Base-by-base conservation (phyloP, 1,284 basidiomycete genomes). In the Apiotrichum akiyoshidainum region DNA sequence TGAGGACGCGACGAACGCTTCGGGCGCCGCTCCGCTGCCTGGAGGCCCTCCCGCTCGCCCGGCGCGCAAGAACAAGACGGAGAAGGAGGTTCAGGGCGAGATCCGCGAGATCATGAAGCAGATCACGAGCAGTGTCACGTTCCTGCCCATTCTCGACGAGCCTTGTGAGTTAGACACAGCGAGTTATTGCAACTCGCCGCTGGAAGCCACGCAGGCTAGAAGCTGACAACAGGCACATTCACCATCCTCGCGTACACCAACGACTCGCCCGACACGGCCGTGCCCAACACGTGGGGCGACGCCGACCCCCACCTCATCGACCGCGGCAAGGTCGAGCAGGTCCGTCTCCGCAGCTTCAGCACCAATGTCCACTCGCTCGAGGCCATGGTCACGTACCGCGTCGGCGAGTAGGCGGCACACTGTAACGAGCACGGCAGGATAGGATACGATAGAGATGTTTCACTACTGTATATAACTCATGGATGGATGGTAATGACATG, bases 21-120 rank as follows among this genome's bases (percentile, higher is more conserved):
- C 44, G 4, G 56, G 40, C 31, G 54, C 52, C 3, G 21, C 35
- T 2, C 19, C 48, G 8, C 52, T 59, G 21, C 55, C 56, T 4
- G 61, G 44, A n/a, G 53, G 45, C 53, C 65, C 63, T 26, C 52
- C 52, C 58, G 50, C 69, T 64, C 58, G n/a, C 41, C 44, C 61
- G 57, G 65, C 68, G 58, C 66, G 66, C 58, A 76, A 78, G 66
- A 66, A 78, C 67, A 79, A 83, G 74, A 83, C 82, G 22, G 93
- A 98, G 71, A 84, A 92, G 37, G 92, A 98, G 73, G 95, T 99
- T 37, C 92, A 96, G 77, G 90, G 89, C 34, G 95, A 99, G 82
- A 99, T 99, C 67, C 87, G 95, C 26, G 92, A 92, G 52, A 98
- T 99, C 72, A 85, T 99, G 75, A 96, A 98, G 80, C 96, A 99